Evolutionary conservation across 139 green algal species (phyloP).

Genomic region (Edaphochlamys debaryana): DNA sequence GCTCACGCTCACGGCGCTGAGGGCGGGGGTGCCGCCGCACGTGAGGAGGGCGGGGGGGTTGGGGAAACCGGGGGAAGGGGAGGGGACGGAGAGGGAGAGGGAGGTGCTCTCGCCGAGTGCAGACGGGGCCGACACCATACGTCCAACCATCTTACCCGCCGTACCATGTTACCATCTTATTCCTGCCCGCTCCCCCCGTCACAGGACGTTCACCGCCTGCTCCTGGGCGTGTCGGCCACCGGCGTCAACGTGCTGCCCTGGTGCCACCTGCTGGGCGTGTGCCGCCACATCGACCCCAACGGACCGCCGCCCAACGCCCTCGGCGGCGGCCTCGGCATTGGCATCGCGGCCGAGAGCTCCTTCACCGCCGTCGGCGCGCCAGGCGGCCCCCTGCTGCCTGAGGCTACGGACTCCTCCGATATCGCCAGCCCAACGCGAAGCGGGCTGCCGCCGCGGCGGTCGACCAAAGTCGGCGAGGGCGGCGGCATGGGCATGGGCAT

Average conservation of each 20-base stretch:
- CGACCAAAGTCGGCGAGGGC: no score
- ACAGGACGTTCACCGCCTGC: slow-evolving; percentile 41
- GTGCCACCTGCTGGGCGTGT: slow-evolving; percentile 42
- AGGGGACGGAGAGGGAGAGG: no score
- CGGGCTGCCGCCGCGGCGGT: no score
- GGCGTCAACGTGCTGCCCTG: slow-evolving; percentile 43
- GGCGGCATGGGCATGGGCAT: no score
- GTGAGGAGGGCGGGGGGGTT: background rate
- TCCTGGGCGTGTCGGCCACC: slow-evolving; percentile 28
- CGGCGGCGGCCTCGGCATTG: background rate
- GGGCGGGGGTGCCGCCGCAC: slow-evolving; percentile 27
- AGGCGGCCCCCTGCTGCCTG: background rate
- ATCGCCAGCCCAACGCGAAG: no score
- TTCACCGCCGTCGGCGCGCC: background rate
- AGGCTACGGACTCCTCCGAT: no score
- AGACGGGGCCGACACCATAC: no score
- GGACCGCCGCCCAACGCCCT: slow-evolving; percentile 7
- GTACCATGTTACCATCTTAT: no score
- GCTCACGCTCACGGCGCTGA: slow-evolving; percentile 16
- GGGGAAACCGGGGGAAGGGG: no score
- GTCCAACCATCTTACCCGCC: no score
- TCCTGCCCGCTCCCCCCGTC: background rate
- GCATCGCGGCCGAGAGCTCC: no score
- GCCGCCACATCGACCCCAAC: slow-evolving; percentile 35
- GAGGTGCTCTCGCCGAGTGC: no score